Evolutionary conservation across 192 early-diverging fungal species (phyloP).

Genomic region (Coemansia sp.): DNA sequence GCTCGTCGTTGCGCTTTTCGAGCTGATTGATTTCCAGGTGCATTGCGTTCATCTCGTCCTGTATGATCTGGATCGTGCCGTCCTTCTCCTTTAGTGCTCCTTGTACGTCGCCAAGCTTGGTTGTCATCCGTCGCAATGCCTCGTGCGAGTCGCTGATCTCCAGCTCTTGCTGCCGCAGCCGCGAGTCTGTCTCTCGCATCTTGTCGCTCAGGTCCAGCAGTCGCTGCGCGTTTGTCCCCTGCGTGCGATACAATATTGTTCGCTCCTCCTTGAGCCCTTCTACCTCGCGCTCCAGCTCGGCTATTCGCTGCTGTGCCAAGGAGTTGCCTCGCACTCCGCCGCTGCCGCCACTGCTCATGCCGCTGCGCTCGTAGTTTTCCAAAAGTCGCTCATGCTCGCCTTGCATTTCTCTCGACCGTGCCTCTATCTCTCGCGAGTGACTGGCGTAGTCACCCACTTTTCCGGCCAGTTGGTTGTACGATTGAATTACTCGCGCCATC

Average conservation of each 20-base stretch:
- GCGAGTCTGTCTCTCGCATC: conserved; percentile 59
- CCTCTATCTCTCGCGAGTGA: conserved; percentile 46
- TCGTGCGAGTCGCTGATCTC: conserved; percentile 45
- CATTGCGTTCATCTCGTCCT: conserved; percentile 88
- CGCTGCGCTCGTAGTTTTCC: conserved; percentile 35
- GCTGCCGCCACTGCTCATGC: conserved; percentile 10
- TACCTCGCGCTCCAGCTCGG: conserved; percentile 77
- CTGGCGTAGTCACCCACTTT: conserved; percentile 51
- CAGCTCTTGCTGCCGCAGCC: conserved; percentile 67
- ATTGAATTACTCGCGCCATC: conserved; percentile 51
- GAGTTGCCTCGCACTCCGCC: conserved; percentile 29
- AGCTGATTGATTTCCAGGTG: conserved; percentile 88
- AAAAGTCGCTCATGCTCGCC: conserved; percentile 52
- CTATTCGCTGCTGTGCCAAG: conserved; percentile 64
- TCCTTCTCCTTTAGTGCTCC: conserved; percentile 82
- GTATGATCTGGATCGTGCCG: conserved; percentile 88
- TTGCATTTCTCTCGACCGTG: conserved; percentile 46
- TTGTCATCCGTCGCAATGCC: conserved; percentile 31
- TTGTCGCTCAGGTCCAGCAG: conserved; percentile 85
- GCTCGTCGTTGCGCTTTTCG: conserved; percentile 64
- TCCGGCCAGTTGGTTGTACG: conserved; percentile 44
- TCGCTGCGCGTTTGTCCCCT: conserved; percentile 90
- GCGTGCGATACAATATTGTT: conserved; percentile 85
- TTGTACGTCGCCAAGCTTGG: conserved; percentile 40
- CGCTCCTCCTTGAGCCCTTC: conserved; percentile 83